Percentiles rank a stretch among this genome's conserved stretches.
These are phyloP conservation scores for Dendrobium catenatum DNA, from an alignment of 106 monocot genomes.

Conservation along the genomic window DNA sequence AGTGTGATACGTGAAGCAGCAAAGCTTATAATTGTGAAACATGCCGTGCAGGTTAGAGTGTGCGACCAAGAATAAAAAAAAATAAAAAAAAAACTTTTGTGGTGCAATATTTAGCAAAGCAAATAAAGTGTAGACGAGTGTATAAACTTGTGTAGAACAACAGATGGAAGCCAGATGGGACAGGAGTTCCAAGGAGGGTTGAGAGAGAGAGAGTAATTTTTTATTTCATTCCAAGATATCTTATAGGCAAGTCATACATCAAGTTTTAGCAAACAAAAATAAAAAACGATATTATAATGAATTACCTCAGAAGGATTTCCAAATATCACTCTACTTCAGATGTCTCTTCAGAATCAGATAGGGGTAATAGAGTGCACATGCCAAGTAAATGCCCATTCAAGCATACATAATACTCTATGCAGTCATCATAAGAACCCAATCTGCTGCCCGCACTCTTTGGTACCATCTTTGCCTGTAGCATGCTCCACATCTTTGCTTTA, in stretches of 20 bases:
- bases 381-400: slow-evolving; percentile 94
- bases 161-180: background rate
- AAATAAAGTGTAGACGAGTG: too few relatives aligned
- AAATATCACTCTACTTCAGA: slow-evolving; percentile 23
- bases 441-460: slow-evolving; percentile 65
- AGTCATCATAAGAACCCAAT: slow-evolving; percentile 76
- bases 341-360: slow-evolving; percentile 54
- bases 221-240: too few relatives aligned
- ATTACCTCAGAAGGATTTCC: slow-evolving; percentile 1
- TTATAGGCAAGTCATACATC: too few relatives aligned
- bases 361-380: slow-evolving; percentile 59
- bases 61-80: too few relatives aligned
- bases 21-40: too few relatives aligned
- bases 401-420: slow-evolving; percentile 86
- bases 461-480: slow-evolving; percentile 87
- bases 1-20: too few relatives aligned
- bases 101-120: too few relatives aligned
- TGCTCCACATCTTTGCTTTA: slow-evolving; percentile 90
- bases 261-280: too few relatives aligned
- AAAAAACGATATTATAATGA: background rate
- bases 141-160: too few relatives aligned
- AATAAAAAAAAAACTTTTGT: too few relatives aligned
- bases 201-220: background rate
- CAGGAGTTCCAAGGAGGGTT: background rate
- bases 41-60: too few relatives aligned